Conservation (phyloP, 345 rosid genomes). For the Eucalyptus sp. region DNA sequence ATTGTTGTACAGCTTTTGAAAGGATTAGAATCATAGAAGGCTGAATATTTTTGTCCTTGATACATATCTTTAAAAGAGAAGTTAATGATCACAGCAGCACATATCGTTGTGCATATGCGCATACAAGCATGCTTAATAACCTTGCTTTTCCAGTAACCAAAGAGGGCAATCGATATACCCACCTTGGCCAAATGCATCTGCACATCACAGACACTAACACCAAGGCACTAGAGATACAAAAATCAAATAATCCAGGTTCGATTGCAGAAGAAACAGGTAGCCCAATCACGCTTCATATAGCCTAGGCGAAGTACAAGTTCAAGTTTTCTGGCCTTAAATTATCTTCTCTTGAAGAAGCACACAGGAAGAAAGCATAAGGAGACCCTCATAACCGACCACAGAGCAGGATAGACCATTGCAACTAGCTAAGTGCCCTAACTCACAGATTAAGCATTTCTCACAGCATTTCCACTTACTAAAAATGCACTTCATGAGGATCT, state of each 20-base stretch:
- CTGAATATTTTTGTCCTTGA: neutral
- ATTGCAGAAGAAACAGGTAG: neutral
- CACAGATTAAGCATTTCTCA: neutral
- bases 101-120: neutral
- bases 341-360: neutral
- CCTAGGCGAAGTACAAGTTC: neutral
- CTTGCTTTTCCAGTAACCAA: neutral
- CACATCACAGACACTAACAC: neutral
- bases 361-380: neutral
- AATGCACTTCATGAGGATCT: neutral
- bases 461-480: neutral
- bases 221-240: neutral
- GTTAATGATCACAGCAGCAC: neutral
- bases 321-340: neutral
- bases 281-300: neutral
- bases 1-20: neutral
- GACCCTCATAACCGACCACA: neutral
- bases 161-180: neutral
- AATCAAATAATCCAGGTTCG: neutral
- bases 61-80: neutral
- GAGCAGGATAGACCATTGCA: neutral
- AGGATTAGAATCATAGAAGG: neutral
- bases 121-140: neutral
- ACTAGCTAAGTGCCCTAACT: neutral
- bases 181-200: neutral